These are phyloP conservation scores for Microsporum canis DNA, from an alignment of 2,329 filamentous ascomycete species.

Conservation along the genomic window DNA sequence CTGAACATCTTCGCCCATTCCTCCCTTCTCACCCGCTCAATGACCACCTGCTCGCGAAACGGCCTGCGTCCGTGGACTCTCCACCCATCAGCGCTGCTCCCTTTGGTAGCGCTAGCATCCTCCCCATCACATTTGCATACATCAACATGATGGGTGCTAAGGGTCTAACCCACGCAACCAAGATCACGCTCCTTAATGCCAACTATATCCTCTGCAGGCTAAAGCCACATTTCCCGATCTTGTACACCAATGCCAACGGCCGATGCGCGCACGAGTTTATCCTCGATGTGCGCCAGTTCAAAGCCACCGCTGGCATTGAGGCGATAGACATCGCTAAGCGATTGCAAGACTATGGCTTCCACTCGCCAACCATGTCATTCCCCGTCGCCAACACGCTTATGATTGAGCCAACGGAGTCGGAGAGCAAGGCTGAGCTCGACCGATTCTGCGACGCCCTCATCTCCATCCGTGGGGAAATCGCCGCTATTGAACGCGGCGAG, in stretches of 20 bases:
- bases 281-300: constrained; percentile 75
- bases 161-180: constrained; percentile 78
- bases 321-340: constrained; percentile 94
- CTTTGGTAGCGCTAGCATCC: constrained; percentile 80
- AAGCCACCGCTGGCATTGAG: constrained; percentile 70
- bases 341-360: constrained; percentile 94
- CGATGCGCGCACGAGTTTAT: constrained; percentile 98
- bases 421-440: constrained; percentile 84
- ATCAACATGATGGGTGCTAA: constrained; percentile 83
- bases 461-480: constrained; percentile 74
- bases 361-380: constrained; percentile 95
- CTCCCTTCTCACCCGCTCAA: constrained; percentile 60
- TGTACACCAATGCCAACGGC: constrained; percentile 83
- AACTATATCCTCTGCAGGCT: constrained; percentile 92
- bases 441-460: constrained; percentile 86
- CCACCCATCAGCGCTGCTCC: constrained; percentile 66
- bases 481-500: constrained; percentile 67
- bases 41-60: constrained; percentile 34
- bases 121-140: constrained; percentile 91
- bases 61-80: constrained; percentile 34
- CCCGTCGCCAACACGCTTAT: constrained; percentile 90
- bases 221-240: constrained; percentile 71
- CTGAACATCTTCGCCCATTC: constrained; percentile 63
- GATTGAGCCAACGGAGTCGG: constrained; percentile 94
- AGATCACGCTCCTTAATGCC: constrained; percentile 86